phyloP scores from a whole-genome alignment of 805 yeast genomes.

The Myxozyma melibiosi region DNA sequence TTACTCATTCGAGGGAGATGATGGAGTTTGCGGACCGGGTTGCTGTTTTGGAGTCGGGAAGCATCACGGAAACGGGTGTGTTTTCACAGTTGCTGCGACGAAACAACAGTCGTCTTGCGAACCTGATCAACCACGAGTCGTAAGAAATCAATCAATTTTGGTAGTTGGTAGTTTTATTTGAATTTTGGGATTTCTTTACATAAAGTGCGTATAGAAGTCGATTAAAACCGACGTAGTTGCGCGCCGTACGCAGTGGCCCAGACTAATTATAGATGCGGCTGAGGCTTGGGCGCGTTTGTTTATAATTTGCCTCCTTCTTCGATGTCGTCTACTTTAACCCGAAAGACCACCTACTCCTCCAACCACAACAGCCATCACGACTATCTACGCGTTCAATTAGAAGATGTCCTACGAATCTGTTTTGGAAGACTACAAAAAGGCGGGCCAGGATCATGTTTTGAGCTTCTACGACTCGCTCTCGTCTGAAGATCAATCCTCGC shows the following conservation, averaged over 20 bases:
- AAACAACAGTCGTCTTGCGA: slow-evolving; percentile 1
- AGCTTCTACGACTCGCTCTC: slow-evolving; percentile 42
- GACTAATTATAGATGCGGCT: neutral
- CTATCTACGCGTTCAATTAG: no score
- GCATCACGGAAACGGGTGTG: slow-evolving; percentile 23
- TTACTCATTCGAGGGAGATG: slow-evolving; percentile 75
- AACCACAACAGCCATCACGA: neutral
- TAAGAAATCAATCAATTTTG: neutral
- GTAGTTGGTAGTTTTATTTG: no score
- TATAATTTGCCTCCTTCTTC: neutral
- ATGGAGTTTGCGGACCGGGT: slow-evolving; percentile 60
- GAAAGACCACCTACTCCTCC: neutral
- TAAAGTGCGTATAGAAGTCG: no score
- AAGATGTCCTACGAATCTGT: slow-evolving; percentile 11
- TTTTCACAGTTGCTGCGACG: slow-evolving; percentile 16
- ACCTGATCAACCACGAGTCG: slow-evolving; percentile 10
- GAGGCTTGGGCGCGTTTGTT: neutral
- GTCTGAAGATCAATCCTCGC: slow-evolving; percentile 34
- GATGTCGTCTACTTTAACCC: neutral
- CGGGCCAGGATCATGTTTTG: slow-evolving; percentile 49
- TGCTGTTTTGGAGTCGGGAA: slow-evolving; percentile 38
- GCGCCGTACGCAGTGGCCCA: neutral
- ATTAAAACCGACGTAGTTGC: no score
- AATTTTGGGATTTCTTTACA: no score
- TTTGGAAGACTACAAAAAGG: slow-evolving; percentile 37